Evolutionary conservation across 768 basidiomycete genomes (phyloP).

Genomic region (Xanthoconium stramineum): DNA sequence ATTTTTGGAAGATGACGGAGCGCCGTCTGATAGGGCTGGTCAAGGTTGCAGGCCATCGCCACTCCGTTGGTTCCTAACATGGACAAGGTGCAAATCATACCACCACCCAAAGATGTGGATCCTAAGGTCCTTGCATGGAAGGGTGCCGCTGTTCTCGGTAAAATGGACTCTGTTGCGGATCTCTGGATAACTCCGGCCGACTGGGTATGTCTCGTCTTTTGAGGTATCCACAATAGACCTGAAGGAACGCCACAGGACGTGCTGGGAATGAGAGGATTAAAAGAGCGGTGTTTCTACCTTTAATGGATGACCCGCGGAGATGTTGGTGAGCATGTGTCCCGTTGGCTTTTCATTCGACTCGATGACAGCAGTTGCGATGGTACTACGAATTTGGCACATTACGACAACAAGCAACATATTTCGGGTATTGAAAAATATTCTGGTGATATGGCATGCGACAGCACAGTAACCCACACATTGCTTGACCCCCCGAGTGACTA

Average conservation of each 20-base stretch:
- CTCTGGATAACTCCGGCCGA: constrained; percentile 86
- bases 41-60: constrained; percentile 73
- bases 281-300: constrained; percentile 79
- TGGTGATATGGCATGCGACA: constrained; percentile 9
- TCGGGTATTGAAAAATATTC: background rate
- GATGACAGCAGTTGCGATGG: background rate
- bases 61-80: constrained; percentile 79
- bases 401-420: constrained; percentile 13
- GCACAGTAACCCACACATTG: background rate
- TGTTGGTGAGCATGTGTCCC: background rate
- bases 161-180: constrained; percentile 87
- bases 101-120: constrained; percentile 93
- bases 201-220: constrained; percentile 58
- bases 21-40: constrained; percentile 3
- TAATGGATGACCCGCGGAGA: constrained; percentile 29
- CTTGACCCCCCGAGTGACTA: background rate
- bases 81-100: constrained; percentile 88
- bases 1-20: background rate
- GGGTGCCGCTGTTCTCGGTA: constrained; percentile 85
- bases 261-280: constrained; percentile 76
- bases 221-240: background rate
- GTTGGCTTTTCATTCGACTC: background rate
- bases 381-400: constrained; percentile 7
- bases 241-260: constrained; percentile 48
- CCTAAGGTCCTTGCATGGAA: constrained; percentile 92